phyloP scores from a whole-genome alignment of 345 rosid genomes.

The Hibiscus mutabilis region DNA sequence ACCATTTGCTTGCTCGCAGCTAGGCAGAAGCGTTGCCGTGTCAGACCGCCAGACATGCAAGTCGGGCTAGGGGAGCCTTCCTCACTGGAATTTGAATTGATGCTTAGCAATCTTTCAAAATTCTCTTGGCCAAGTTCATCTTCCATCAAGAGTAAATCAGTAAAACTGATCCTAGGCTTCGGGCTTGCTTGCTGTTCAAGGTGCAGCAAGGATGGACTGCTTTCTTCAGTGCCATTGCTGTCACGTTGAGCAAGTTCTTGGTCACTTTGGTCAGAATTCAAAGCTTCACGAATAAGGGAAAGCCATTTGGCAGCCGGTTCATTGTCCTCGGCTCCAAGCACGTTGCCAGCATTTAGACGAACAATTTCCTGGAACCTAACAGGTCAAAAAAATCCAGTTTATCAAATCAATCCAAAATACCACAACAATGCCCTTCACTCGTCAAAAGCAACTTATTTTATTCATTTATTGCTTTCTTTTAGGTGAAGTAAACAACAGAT shows the following conservation, averaged over 20 bases:
- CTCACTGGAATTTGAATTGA: constrained; percentile 7
- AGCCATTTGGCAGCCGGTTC: constrained; percentile 77
- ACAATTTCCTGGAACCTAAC: constrained; percentile 84
- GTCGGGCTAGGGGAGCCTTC: constrained; percentile 24
- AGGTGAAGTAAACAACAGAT: not conserved
- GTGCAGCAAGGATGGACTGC: constrained; percentile 1
- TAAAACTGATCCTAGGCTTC: constrained; percentile 51
- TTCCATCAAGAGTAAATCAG: constrained; percentile 41
- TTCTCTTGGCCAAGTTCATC: constrained; percentile 39
- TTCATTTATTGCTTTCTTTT: too few relatives aligned
- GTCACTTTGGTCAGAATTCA: constrained; percentile 33
- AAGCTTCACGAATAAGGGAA: constrained; percentile 55
- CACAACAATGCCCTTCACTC: not conserved
- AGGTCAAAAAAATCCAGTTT: not conserved
- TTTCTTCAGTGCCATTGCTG: constrained; percentile 17
- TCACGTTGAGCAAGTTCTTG: constrained; percentile 18
- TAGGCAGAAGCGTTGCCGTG: constrained; percentile 36
- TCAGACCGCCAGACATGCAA: constrained; percentile 21
- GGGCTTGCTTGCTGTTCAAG: constrained; percentile 7
- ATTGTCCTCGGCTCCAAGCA: constrained; percentile 71
- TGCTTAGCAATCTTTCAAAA: constrained; percentile 17
- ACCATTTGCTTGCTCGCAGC: constrained; percentile 97
- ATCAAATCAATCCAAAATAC: constrained; percentile 6
- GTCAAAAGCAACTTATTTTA: too few relatives aligned
- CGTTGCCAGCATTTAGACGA: constrained; percentile 79